Base-by-base conservation (phyloP, 2,329 filamentous ascomycete species). In the Fusarium sublunatum region DNA sequence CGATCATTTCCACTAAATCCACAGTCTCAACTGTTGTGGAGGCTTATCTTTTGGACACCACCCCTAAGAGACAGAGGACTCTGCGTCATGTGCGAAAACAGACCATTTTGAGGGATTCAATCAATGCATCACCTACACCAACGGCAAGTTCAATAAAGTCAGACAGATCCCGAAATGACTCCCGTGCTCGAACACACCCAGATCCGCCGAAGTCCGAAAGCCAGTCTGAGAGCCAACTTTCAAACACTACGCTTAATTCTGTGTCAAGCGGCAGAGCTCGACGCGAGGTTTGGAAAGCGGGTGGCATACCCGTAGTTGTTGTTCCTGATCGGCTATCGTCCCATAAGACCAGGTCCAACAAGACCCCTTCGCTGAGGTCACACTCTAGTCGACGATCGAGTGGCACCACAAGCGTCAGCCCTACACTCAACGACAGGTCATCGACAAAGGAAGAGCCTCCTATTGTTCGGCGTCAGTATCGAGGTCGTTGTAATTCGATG, bases 41-140 rank as follows among this genome's bases (percentile, higher is more conserved):
- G 69, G 85, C 85, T 5, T 78, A 86, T 41, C 73, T 88, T 32
- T 77, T 88, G n/a, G 82, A 86, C 38, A 75, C 76, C 2, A 69
- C 72, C 5, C 75, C 74, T 5, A 80, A 78, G 47, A 79, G 79
- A 41, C 81, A 77, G 53, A 82, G 82, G 67, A 89, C 86, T 7
- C 73, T 90, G 56, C 82, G 87, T 5, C 87, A 89, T 70, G 82
- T 87, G 10, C 84, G 80, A 64, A 89, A 88, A 68, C 82, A 85
- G 39, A 74, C 75, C 8, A 75, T 75, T 1, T 68, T 88, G 53
- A 79, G 85, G 56, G 81, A 85, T 59, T 79, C 82, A 4, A 70
- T 53, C 7, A 55, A 57, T 25, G 29, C 35, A 8, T 55, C 61
- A 10, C 52, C 63, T 19, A 53, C 49, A 42, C 57, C 58, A 9